Evolutionary conservation across 805 yeast species (phyloP).

Genomic region (Aciculoconidium aculeatum): DNA sequence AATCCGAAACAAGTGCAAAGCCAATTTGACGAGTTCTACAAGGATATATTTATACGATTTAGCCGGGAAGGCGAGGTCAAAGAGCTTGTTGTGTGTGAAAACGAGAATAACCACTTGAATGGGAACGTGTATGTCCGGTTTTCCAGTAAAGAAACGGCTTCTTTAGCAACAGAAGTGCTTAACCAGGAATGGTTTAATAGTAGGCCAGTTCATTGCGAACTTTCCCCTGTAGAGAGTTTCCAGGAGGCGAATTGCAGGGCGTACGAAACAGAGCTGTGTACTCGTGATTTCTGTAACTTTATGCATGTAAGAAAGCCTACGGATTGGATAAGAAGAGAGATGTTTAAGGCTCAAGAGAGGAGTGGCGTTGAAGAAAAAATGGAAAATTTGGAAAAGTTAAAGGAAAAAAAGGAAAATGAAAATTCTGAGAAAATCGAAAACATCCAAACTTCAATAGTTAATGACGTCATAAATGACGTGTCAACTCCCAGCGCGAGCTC

Average conservation of each 20-base stretch:
- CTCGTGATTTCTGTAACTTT: constrained; percentile 80
- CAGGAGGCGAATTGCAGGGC: constrained; percentile 72
- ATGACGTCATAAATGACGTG: too few relatives aligned
- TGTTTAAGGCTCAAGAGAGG: constrained; percentile 37
- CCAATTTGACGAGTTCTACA: constrained; percentile 56
- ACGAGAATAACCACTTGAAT: constrained; percentile 71
- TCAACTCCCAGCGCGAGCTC: constrained; percentile 9
- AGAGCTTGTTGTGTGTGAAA: constrained; percentile 72
- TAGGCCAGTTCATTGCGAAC: constrained; percentile 72
- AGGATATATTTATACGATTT: constrained; percentile 66
- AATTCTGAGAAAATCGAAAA: too few relatives aligned
- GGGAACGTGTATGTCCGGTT: constrained; percentile 82
- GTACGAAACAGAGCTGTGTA: constrained; percentile 57
- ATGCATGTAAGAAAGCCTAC: constrained; percentile 69
- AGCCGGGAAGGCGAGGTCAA: constrained; percentile 46
- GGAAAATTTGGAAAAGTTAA: constrained; percentile 5
- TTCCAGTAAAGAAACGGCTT: constrained; percentile 50
- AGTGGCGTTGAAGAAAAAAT: constrained; percentile 14
- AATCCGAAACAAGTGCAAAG: constrained; percentile 35
- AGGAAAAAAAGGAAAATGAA: too few relatives aligned
- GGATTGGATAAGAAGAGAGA: constrained; percentile 31
- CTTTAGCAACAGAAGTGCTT: constrained; percentile 51
- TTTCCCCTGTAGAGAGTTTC: constrained; percentile 68
- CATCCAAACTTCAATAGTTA: too few relatives aligned
- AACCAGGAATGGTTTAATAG: constrained; percentile 79